Percentiles rank a stretch among this genome's conserved stretches.
These are phyloP conservation scores for Barnettozyma botsteinii DNA, from an alignment of 805 yeast species.

Conservation along the genomic window DNA sequence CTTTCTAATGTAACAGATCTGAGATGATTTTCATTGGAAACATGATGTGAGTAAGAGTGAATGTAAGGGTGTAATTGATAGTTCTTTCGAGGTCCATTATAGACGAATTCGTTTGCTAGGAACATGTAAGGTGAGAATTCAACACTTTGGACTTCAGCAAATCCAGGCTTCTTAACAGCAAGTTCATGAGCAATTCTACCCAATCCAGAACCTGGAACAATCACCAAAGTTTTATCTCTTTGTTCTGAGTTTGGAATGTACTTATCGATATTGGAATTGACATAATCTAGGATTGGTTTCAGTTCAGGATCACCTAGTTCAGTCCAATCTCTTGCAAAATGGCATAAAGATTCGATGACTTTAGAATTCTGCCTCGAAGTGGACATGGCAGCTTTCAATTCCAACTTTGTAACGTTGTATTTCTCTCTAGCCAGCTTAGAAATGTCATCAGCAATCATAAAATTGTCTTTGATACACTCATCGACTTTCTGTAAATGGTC, in stretches of 20 bases:
- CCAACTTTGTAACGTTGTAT: constrained; percentile 37
- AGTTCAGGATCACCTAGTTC: constrained; percentile 42
- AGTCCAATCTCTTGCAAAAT: constrained; percentile 77
- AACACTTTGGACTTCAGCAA: constrained; percentile 56
- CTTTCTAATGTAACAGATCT: constrained; percentile 34
- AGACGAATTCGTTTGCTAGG: constrained; percentile 56
- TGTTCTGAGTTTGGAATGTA: constrained; percentile 24
- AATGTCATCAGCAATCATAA: constrained; percentile 39
- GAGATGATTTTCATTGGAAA: constrained; percentile 41
- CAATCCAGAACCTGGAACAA: constrained; percentile 86
- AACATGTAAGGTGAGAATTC: constrained; percentile 78
- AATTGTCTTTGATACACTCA: constrained; percentile 41
- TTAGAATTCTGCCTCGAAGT: constrained; percentile 28
- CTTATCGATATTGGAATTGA: constrained; percentile 36
- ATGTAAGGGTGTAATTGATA: constrained; percentile 42
- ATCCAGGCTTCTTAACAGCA: constrained; percentile 32
- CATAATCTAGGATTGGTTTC: constrained; percentile 47
- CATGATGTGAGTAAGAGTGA: constrained; percentile 67
- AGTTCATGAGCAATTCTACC: constrained; percentile 73
- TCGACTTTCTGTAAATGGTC: constrained; percentile 48
- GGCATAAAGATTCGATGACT: constrained; percentile 68
- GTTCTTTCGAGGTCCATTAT: constrained; percentile 19
- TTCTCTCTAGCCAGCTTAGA: constrained; percentile 32
- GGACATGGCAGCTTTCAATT: constrained; percentile 31
- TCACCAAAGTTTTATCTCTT: constrained; percentile 39